Conservation (phyloP, 2,329 filamentous ascomycete species). For the Neofusicoccum ribis region DNA sequence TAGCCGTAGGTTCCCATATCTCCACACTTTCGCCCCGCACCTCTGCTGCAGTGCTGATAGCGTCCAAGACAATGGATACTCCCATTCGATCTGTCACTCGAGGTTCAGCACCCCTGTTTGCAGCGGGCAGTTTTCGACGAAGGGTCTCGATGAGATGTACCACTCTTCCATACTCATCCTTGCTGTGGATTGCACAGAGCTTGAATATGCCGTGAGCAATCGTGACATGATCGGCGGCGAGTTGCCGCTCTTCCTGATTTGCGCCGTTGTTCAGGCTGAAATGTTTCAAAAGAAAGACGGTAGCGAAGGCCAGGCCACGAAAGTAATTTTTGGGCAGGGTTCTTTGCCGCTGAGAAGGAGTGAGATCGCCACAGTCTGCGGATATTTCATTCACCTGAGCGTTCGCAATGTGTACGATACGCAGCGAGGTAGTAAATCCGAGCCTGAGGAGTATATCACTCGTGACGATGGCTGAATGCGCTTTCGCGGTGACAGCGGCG, state of each 20-base stretch:
- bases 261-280: constrained; percentile 27
- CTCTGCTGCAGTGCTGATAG: constrained; percentile 25
- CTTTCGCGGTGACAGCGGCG: too few relatives aligned
- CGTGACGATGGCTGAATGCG: too few relatives aligned
- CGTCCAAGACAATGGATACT: constrained; percentile 26
- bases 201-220: constrained; percentile 27
- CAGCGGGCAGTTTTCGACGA: too few relatives aligned
- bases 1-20: not conserved
- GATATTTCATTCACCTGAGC: too few relatives aligned
- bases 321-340: constrained; percentile 27
- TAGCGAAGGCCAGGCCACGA: constrained; percentile 25
- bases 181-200: constrained; percentile 17
- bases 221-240: constrained; percentile 29
- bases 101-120: constrained; percentile 21
- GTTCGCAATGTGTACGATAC: too few relatives aligned
- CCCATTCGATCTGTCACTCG: constrained; percentile 27
- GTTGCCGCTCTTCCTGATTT: constrained; percentile 26
- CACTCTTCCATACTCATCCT: constrained; percentile 24
- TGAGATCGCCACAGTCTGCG: constrained; percentile 25
- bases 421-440: too few relatives aligned
- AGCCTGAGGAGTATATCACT: too few relatives aligned
- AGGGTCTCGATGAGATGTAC: not conserved
- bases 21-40: constrained; percentile 22
- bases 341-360: constrained; percentile 26
- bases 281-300: constrained; percentile 27